Conservation (phyloP, 495 filamentous ascomycete genomes). For the Xylaria longipes region DNA sequence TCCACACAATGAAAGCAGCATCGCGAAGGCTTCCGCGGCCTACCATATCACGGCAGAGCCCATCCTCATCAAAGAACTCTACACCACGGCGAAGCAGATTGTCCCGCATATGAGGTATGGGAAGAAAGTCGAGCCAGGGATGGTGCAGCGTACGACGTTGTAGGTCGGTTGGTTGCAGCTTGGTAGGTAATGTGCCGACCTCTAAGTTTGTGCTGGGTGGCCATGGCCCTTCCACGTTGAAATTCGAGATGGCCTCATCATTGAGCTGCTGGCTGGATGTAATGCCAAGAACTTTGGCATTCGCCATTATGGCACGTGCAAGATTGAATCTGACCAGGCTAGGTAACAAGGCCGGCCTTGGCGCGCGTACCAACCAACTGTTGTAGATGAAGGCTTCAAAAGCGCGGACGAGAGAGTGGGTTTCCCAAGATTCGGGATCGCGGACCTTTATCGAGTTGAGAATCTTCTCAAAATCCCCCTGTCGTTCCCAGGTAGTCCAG, state of each 20-base stretch:
- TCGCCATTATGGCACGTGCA: conserved; percentile 27
- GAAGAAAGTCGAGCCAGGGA: conserved; percentile 35
- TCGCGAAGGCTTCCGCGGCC: not conserved
- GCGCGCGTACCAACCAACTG: conserved; percentile 15
- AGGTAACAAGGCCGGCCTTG: conserved; percentile 19
- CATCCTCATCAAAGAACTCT: conserved; percentile 21
- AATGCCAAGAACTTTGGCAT: conserved; percentile 11
- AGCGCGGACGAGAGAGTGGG: conserved; percentile 8
- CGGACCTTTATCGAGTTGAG: not conserved
- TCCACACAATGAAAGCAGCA: conserved; percentile 33
- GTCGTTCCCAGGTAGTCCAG: not conserved
- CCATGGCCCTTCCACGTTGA: not conserved
- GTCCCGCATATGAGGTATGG: conserved; percentile 34
- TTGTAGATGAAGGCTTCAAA: conserved; percentile 25
- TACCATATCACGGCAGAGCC: not conserved
- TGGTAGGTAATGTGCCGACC: not conserved
- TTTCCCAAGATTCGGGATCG: conserved; percentile 7
- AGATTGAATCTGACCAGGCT: conserved; percentile 33
- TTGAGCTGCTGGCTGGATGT: conserved; percentile 7
- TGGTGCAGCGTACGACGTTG: conserved; percentile 32
- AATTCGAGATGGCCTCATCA: conserved; percentile 3
- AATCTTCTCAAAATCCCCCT: not conserved
- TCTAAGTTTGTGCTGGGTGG: not conserved
- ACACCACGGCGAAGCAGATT: conserved; percentile 29
- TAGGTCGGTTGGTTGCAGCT: conserved; percentile 28